phyloP scores from a whole-genome alignment of 2,329 filamentous ascomycete species.

The Fusarium metavorans region DNA sequence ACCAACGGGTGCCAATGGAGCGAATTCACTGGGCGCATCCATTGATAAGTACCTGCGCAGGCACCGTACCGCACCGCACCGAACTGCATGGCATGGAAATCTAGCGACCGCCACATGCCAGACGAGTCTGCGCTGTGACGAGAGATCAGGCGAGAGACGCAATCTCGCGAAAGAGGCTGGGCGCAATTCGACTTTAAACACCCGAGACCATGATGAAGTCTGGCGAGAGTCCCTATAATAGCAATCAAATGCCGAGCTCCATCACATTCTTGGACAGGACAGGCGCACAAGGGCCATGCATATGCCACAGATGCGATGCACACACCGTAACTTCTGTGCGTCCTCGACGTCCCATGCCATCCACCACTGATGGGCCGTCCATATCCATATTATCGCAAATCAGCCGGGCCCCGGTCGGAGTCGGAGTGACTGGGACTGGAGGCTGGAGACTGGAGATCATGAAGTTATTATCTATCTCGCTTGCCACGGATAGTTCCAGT shows the following conservation, averaged over 20 bases:
- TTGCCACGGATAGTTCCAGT: slow-evolving; percentile 26
- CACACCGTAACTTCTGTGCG: slow-evolving; percentile 44
- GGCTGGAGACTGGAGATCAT: slow-evolving; percentile 19
- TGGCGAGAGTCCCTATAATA: not conserved
- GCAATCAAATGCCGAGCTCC: slow-evolving; percentile 24
- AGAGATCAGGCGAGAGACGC: slow-evolving; percentile 31
- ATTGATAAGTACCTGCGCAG: not conserved
- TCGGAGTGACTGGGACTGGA: not conserved
- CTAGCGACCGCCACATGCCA: slow-evolving; percentile 41
- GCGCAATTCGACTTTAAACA: slow-evolving; percentile 17
- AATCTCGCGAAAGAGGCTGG: slow-evolving; percentile 17
- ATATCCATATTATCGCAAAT: slow-evolving; percentile 30
- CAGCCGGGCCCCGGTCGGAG: slow-evolving; percentile 17
- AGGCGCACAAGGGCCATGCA: slow-evolving; percentile 18
- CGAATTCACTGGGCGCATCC: slow-evolving; percentile 32
- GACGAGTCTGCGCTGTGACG: slow-evolving; percentile 30
- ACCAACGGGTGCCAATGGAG: slow-evolving; percentile 34
- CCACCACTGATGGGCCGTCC: slow-evolving; percentile 10
- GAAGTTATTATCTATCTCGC: slow-evolving; percentile 34
- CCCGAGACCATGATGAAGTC: slow-evolving; percentile 5
- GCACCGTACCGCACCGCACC: slow-evolving; percentile 3
- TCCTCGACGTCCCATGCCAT: slow-evolving; percentile 24
- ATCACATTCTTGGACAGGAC: slow-evolving; percentile 32
- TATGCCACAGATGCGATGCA: slow-evolving; percentile 19
- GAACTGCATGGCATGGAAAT: slow-evolving; percentile 26